A percentile compares a stretch with the other conserved stretches of the same genome.
Evolutionary conservation across 202 grass and related monocot genomes (phyloP).

Genomic region (Miscanthus sacchariflorus): DNA sequence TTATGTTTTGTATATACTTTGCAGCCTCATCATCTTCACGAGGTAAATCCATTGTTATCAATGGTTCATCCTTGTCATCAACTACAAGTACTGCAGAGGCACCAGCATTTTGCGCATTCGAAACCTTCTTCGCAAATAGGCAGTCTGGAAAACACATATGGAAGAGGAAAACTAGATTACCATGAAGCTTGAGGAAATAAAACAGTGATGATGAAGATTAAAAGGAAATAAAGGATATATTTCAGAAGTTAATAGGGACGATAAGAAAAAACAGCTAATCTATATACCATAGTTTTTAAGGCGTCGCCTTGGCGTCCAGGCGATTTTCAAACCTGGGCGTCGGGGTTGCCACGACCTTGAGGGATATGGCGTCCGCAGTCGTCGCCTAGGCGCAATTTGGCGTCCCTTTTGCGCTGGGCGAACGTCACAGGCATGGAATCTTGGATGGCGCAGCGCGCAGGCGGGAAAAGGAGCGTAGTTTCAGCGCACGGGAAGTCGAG

Average conservation of each 20-base stretch:
- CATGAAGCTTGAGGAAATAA: slow-evolving; percentile 22
- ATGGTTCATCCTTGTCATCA: slow-evolving; percentile 91
- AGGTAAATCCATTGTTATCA: slow-evolving; percentile 98
- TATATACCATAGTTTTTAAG: too few species aligned
- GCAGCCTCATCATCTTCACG: slow-evolving; percentile 91
- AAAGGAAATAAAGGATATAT: background rate
- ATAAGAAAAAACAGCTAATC: background rate
- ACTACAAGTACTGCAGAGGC: slow-evolving; percentile 91
- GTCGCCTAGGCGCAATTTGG: too few species aligned
- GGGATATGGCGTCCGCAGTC: too few species aligned
- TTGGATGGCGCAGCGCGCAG: too few species aligned
- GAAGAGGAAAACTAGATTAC: slow-evolving; percentile 16
- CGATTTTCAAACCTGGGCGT: too few species aligned
- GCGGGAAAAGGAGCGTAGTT: too few species aligned
- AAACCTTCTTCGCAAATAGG: slow-evolving; percentile 92
- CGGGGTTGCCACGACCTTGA: too few species aligned
- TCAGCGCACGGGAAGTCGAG: too few species aligned
- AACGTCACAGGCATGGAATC: too few species aligned
- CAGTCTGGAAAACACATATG: slow-evolving; percentile 64
- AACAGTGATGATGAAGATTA: slow-evolving; percentile 1
- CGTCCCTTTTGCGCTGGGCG: too few species aligned
- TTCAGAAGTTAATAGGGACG: background rate
- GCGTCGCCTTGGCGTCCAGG: too few species aligned
- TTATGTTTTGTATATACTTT: slow-evolving; percentile 95
- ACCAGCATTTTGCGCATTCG: slow-evolving; percentile 94